A percentile compares a stretch with the other conserved stretches of the same genome.
phyloP scores from a whole-genome alignment of 2,329 filamentous ascomycete genomes.

The Parafenestella ontariensis region DNA sequence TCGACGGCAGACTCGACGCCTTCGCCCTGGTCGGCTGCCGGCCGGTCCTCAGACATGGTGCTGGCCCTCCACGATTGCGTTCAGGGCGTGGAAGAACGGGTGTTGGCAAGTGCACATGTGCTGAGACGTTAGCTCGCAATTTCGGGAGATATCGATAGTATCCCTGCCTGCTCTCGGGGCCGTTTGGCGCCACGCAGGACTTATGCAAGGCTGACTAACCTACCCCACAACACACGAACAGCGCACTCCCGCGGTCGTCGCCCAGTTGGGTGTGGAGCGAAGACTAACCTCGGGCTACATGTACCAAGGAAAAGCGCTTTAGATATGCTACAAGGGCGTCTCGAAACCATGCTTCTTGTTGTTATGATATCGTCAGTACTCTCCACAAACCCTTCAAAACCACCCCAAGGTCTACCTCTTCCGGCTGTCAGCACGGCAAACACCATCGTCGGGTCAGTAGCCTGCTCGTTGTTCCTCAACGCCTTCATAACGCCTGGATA shows the following conservation, averaged over 20 bases:
- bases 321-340: no score
- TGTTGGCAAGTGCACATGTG: conserved; percentile 12
- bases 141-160: conserved; percentile 26
- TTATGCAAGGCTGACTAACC: conserved; percentile 12
- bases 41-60: conserved; percentile 49
- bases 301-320: no score
- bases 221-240: conserved; percentile 17
- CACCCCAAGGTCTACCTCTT: no score
- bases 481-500: conserved; percentile 33
- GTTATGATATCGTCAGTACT: no score
- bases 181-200: conserved; percentile 20
- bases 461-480: conserved; percentile 28
- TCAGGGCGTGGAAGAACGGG: conserved; percentile 21
- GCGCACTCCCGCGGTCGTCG: conserved; percentile 1
- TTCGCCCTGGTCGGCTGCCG: conserved; percentile 37
- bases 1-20: conserved; percentile 33
- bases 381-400: no score
- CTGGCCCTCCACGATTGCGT: conserved; percentile 21
- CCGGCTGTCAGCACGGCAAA: conserved; percentile 56
- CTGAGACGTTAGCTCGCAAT: conserved; percentile 33
- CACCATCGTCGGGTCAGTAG: conserved; percentile 53
- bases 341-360: no score
- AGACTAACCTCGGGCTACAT: no score
- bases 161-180: conserved; percentile 21
- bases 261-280: conserved; percentile 1